A percentile compares a stretch with the other conserved stretches of the same genome.
phyloP scores from a whole-genome alignment of 345 rosid genomes.

The Physaria fendleri region DNA sequence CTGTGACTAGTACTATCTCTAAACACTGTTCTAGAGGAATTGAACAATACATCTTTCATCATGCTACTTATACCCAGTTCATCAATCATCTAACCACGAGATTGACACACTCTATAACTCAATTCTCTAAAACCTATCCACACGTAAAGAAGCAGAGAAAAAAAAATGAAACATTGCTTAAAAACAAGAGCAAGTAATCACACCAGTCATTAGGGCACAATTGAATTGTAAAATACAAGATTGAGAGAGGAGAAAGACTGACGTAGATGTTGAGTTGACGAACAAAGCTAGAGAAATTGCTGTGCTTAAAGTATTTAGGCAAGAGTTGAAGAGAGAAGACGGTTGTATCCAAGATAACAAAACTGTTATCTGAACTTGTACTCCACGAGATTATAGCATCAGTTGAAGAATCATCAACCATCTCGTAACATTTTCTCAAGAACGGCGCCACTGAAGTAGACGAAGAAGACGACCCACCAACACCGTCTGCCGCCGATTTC shows the following conservation, averaged over 20 bases:
- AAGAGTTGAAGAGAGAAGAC: slow-evolving; percentile 58
- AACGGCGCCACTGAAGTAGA: slow-evolving; percentile 65
- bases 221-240: background rate
- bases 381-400: slow-evolving; percentile 66
- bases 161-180: background rate
- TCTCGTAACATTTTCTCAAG: slow-evolving; percentile 75
- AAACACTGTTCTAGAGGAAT: background rate
- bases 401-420: slow-evolving; percentile 69
- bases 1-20: background rate
- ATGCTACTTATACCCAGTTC: background rate
- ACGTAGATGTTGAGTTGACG: slow-evolving; percentile 91
- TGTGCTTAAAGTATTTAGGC: slow-evolving; percentile 76
- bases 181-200: background rate
- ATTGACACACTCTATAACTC: background rate
- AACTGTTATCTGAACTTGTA: slow-evolving; percentile 40
- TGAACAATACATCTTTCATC: slow-evolving; percentile 2
- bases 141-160: background rate
- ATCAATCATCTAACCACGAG: slow-evolving; percentile 3
- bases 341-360: slow-evolving; percentile 56
- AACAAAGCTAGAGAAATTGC: slow-evolving; percentile 73
- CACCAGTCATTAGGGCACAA: background rate
- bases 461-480: slow-evolving; percentile 19
- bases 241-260: slow-evolving; percentile 20
- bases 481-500: slow-evolving; percentile 46
- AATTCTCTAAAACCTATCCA: background rate